A percentile compares a stretch with the other conserved stretches of the same genome.
These are phyloP conservation scores for Solanum clarkiae DNA, from an alignment of 257 asterid species.

Conservation along the genomic window DNA sequence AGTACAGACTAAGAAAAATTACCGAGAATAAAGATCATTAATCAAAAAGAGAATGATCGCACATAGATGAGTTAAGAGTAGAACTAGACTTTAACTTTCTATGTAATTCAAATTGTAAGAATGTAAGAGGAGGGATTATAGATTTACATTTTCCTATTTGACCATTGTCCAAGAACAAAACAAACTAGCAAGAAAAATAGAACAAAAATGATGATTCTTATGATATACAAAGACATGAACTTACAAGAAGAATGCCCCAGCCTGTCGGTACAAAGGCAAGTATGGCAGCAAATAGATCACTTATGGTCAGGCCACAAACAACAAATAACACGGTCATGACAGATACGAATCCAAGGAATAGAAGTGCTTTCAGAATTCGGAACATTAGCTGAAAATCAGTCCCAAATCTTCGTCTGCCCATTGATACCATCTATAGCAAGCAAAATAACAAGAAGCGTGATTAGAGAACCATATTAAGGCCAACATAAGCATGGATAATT, in stretches of 20 bases:
- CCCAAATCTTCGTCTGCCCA: constrained; percentile 91
- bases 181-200: neutral
- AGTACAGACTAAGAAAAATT: neutral
- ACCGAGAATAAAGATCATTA: neutral
- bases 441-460: neutral
- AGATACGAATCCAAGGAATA: constrained; percentile 83
- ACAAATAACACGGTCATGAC: constrained; percentile 90
- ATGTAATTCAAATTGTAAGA: neutral
- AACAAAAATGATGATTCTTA: neutral
- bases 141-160: neutral
- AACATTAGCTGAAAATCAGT: constrained; percentile 98
- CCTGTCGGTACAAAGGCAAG: constrained; percentile 98
- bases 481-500: neutral
- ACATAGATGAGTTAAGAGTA: neutral
- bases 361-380: constrained; percentile 85
- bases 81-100: neutral
- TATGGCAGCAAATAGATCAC: constrained; percentile 75
- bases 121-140: neutral
- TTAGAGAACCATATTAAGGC: neutral
- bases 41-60: neutral
- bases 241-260: constrained; percentile 90
- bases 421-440: constrained; percentile 73
- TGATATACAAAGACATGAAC: neutral
- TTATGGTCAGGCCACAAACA: constrained; percentile 53
- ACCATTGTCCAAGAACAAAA: neutral